Evolutionary conservation across 1,139 yeast species (phyloP).

Genomic region (Spathaspora jeffriesii): DNA sequence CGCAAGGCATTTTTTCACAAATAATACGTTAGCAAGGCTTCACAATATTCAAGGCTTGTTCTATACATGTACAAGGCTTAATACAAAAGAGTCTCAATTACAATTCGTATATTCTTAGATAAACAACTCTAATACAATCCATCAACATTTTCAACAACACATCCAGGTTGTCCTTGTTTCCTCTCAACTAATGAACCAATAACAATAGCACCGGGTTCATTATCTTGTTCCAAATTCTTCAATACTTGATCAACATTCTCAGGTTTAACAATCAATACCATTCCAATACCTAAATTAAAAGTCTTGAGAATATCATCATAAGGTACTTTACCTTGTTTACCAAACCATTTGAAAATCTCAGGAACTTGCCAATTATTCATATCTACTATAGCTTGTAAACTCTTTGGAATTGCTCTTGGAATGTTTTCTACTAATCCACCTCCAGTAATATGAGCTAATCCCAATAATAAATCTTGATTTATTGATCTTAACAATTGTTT

Average conservation of each 20-base stretch:
- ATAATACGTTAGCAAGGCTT: too few species aligned
- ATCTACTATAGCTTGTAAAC: conserved; percentile 80
- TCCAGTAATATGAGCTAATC: conserved; percentile 97
- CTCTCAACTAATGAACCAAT: conserved; percentile 75
- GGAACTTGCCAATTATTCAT: conserved; percentile 83
- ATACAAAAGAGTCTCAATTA: too few species aligned
- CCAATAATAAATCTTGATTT: conserved; percentile 67
- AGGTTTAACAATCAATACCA: conserved; percentile 80
- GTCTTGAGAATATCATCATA: conserved; percentile 83
- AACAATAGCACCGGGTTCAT: conserved; percentile 68
- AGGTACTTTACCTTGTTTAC: conserved; percentile 89
- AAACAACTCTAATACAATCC: conserved; percentile 46
- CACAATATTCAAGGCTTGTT: too few species aligned
- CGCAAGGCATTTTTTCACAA: too few species aligned
- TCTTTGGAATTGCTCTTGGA: conserved; percentile 89
- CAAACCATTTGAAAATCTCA: conserved; percentile 91
- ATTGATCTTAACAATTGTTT: conserved; percentile 82
- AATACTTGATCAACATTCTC: conserved; percentile 63
- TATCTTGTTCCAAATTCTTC: conserved; percentile 55
- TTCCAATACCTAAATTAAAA: conserved; percentile 95
- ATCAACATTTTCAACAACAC: conserved; percentile 66
- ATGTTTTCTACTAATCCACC: conserved; percentile 97
- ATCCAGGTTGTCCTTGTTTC: conserved; percentile 56
- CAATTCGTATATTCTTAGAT: not conserved
- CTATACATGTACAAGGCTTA: too few species aligned